phyloP scores from a whole-genome alignment of 2,329 filamentous ascomycete species.

The Cercospora brassicicola region DNA sequence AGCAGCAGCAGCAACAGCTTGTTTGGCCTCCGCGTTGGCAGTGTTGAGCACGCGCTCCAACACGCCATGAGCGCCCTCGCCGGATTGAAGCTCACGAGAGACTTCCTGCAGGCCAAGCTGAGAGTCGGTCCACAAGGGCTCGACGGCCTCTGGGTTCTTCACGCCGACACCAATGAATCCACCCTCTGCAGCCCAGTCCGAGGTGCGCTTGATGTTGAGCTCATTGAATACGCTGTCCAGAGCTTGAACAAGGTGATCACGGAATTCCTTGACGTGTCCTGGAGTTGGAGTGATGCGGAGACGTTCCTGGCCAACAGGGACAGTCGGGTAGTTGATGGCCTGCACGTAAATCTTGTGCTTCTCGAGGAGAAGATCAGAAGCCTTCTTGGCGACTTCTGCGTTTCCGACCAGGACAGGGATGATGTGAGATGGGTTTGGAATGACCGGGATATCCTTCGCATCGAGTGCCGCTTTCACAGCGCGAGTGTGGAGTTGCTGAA shows the following conservation, averaged over 20 bases:
- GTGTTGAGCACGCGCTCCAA: constrained; percentile 52
- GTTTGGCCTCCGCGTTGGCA: constrained; percentile 46
- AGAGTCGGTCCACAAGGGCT: constrained; percentile 86
- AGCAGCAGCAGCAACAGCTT: constrained; percentile 47
- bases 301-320: constrained; percentile 95
- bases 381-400: constrained; percentile 85
- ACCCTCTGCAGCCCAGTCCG: constrained; percentile 84
- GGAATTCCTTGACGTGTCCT: constrained; percentile 80
- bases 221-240: constrained; percentile 86
- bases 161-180: constrained; percentile 94
- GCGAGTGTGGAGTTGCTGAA: constrained; percentile 95
- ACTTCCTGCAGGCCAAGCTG: constrained; percentile 77
- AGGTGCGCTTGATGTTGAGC: constrained; percentile 86
- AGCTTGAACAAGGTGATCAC: constrained; percentile 79
- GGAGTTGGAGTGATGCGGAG: constrained; percentile 95
- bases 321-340: constrained; percentile 98
- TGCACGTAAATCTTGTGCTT: constrained; percentile 96
- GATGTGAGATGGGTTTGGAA: constrained; percentile 96
- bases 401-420: constrained; percentile 91
- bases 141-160: constrained; percentile 57
- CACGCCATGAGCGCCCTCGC: constrained; percentile 46
- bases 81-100: constrained; percentile 59
- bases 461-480: constrained; percentile 84
- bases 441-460: constrained; percentile 85
- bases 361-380: constrained; percentile 85